These are phyloP conservation scores for Silene coronaria DNA, from an alignment of 179 eudicot species.

Conservation along the genomic window DNA sequence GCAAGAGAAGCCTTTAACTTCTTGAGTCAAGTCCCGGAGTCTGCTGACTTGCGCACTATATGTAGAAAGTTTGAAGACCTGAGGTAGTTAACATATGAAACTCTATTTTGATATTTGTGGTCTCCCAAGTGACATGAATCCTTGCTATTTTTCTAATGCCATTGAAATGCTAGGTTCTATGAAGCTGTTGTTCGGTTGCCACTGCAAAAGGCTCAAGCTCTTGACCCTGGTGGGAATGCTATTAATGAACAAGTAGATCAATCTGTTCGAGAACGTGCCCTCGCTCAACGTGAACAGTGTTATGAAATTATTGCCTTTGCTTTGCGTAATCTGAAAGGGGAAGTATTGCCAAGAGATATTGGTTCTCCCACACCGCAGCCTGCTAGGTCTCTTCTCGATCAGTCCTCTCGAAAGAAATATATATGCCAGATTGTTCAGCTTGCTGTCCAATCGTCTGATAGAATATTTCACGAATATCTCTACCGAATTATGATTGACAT, in stretches of 20 bases:
- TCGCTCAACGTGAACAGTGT: conserved; percentile 84
- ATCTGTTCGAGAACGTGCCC: conserved; percentile 57
- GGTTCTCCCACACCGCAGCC: conserved; percentile 58
- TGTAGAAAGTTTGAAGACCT: conserved; percentile 94
- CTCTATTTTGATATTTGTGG: neutral
- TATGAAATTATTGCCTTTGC: conserved; percentile 73
- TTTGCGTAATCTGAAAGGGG: conserved; percentile 78
- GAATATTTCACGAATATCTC: conserved; percentile 72
- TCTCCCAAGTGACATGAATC: neutral
- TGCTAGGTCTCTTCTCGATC: conserved; percentile 59
- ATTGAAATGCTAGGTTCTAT: conserved; percentile 60
- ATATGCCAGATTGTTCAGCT: conserved; percentile 92
- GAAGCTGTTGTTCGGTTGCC: conserved; percentile 96
- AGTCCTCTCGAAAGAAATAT: conserved; percentile 62
- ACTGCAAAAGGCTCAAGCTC: conserved; percentile 85
- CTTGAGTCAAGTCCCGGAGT: conserved; percentile 82
- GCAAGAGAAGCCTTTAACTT: conserved; percentile 86
- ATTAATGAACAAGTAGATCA: conserved; percentile 78
- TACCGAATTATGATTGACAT: conserved; percentile 74
- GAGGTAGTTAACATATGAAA: conserved; percentile 42
- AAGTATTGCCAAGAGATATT: conserved; percentile 44
- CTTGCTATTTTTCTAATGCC: neutral
- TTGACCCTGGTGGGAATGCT: conserved; percentile 96
- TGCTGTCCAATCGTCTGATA: conserved; percentile 91
- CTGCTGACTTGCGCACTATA: conserved; percentile 83